A percentile compares a stretch with the other conserved stretches of the same genome.
phyloP scores from a whole-genome alignment of 192 early-diverging fungal genomes.

The Rhizophagus sp. region DNA sequence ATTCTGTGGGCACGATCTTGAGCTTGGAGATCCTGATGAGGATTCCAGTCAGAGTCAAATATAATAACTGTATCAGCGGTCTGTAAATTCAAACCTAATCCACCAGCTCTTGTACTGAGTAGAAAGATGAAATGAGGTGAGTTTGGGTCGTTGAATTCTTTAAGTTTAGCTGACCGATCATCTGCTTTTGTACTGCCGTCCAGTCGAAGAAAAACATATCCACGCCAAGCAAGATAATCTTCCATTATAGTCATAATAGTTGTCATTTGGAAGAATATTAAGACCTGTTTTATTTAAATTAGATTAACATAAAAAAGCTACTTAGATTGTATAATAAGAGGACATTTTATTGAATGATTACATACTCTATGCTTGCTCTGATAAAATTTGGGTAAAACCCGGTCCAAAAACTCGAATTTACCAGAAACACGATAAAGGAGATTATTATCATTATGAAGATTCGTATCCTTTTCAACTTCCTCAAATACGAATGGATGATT shows the following conservation, averaged over 20 bases:
- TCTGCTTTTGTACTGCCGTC: conserved; percentile 91
- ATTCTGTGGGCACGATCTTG: conserved; percentile 99
- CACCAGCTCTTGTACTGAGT: conserved; percentile 93
- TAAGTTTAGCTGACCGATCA: conserved; percentile 77
- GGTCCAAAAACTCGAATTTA: conserved; percentile 97
- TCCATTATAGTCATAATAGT: conserved; percentile 97
- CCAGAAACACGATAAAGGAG: conserved; percentile 82
- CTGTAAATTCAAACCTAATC: conserved; percentile 48
- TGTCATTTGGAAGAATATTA: conserved; percentile 85
- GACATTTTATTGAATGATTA: conserved; percentile 46
- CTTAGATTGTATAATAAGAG: not conserved
- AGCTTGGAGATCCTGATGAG: conserved; percentile 97
- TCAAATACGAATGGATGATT: conserved; percentile 99
- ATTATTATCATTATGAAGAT: conserved; percentile 74
- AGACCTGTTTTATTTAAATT: conserved; percentile 42
- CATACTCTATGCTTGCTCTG: conserved; percentile 77
- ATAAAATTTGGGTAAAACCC: conserved; percentile 88
- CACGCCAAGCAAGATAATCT: conserved; percentile 83
- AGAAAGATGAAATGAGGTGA: conserved; percentile 88
- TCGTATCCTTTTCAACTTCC: conserved; percentile 84
- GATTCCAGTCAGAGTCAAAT: conserved; percentile 92
- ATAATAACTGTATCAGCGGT: conserved; percentile 97
- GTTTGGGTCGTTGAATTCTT: conserved; percentile 78
- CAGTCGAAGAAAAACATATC: conserved; percentile 76
- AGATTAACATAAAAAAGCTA: not conserved